Evolutionary conservation across 768 basidiomycete species (phyloP).

Genomic region (Russula olivacea): DNA sequence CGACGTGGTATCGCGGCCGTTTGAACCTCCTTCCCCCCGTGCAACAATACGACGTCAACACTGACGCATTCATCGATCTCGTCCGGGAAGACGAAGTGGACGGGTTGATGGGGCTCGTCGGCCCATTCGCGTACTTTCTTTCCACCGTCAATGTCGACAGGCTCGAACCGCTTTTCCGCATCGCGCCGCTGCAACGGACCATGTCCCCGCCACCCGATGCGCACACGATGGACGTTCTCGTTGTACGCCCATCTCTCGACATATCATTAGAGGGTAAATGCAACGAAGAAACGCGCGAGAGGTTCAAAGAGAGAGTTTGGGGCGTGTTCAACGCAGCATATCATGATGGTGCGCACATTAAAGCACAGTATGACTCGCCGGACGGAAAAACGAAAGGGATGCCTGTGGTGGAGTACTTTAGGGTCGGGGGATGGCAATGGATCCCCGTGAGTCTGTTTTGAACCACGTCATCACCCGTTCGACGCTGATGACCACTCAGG

Average conservation of each 20-base stretch:
- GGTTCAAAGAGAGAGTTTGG: conserved; percentile 50
- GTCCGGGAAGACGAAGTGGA: too few relatives aligned
- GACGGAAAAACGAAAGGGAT: conserved; percentile 43
- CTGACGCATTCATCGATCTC: conserved; percentile 41
- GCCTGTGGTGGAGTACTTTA: conserved; percentile 67
- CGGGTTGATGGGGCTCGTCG: too few relatives aligned
- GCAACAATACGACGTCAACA: conserved; percentile 54
- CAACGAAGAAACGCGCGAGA: conserved; percentile 36
- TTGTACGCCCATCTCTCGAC: conserved; percentile 67
- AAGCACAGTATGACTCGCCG: conserved; percentile 46
- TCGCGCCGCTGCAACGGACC: conserved; percentile 55
- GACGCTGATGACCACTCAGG: conserved; percentile 36
- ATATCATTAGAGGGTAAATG: conserved; percentile 41
- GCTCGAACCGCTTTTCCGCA: conserved; percentile 75
- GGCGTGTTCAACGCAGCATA: conserved; percentile 66
- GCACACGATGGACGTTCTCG: conserved; percentile 62
- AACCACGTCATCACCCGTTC: neutral
- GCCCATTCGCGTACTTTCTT: conserved; percentile 80
- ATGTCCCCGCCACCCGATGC: conserved; percentile 37
- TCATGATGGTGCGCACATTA: conserved; percentile 63
- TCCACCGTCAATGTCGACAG: conserved; percentile 80
- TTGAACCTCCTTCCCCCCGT: conserved; percentile 51
- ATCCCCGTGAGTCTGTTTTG: conserved; percentile 51
- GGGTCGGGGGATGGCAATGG: conserved; percentile 85
- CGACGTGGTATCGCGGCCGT: conserved; percentile 59